Percentiles rank a stretch among this genome's conserved stretches.
Evolutionary conservation across 441 rosid species (phyloP).

Genomic region (Iberis amara): DNA sequence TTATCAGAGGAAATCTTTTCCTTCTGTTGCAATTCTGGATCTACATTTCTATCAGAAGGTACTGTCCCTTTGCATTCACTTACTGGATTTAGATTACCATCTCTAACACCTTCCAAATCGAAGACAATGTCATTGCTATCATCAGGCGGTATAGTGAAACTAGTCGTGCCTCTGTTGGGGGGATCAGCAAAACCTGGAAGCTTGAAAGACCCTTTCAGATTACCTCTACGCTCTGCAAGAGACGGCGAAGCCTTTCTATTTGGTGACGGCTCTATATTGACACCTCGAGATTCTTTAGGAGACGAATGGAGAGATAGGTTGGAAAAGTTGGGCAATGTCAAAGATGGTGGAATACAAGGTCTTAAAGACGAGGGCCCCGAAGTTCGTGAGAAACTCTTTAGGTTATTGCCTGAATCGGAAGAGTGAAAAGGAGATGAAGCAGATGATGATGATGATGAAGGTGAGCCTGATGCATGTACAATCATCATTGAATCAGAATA

Average conservation of each 20-base stretch:
- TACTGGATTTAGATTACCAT: slow-evolving; percentile 33
- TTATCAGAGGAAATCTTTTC: slow-evolving; percentile 34
- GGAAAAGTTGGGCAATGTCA: slow-evolving; percentile 56
- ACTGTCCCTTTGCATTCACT: slow-evolving; percentile 31
- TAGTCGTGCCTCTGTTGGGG: slow-evolving; percentile 35
- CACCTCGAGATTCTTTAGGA: slow-evolving; percentile 35
- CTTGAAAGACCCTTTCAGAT: slow-evolving; percentile 59
- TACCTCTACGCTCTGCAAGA: slow-evolving; percentile 84
- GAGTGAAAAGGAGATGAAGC: slow-evolving; percentile 71
- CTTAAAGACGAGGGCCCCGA: slow-evolving; percentile 63
- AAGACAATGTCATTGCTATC: slow-evolving; percentile 50
- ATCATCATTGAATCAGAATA: slow-evolving; percentile 93
- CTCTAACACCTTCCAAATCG: slow-evolving; percentile 39
- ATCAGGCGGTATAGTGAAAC: slow-evolving; percentile 38
- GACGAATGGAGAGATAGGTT: slow-evolving; percentile 45
- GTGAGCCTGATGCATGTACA: slow-evolving; percentile 56
- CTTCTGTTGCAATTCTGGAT: slow-evolving; percentile 32
- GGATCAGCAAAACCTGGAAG: slow-evolving; percentile 54
- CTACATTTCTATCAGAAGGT: slow-evolving; percentile 34
- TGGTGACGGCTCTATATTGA: slow-evolving; percentile 36
- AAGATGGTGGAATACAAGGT: slow-evolving; percentile 44
- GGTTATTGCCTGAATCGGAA: slow-evolving; percentile 64
- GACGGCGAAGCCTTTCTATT: slow-evolving; percentile 49
- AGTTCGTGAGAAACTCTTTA: slow-evolving; percentile 53
- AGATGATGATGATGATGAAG: slow-evolving; percentile 57